Evolutionary conservation across 352 stramenopile genomes (phyloP), one percentile per base, ranked within the genome.

Genomic region (Pythium scleroteichum): DNA sequence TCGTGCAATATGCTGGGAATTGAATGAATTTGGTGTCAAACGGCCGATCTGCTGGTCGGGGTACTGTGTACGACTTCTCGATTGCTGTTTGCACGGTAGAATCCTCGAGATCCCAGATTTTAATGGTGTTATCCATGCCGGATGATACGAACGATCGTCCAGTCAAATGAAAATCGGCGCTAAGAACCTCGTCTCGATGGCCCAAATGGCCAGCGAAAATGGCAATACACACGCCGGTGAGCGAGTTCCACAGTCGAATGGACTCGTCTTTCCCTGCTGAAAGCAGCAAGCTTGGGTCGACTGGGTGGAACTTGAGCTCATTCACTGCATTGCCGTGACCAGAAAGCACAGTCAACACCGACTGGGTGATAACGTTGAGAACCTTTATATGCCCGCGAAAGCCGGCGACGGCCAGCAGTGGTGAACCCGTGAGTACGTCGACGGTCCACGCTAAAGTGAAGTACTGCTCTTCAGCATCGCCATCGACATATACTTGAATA

Each of bases 121-220:
- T 97, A 53, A 98, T 78, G 7, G 77, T 97, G 64, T 97, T 97
- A 73, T 98, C 95, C 81, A 97, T 97, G 20, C 90, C 92, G 0
- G 78, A 78, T 20, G 81, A 95, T 33, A 90, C 89, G 67, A 98
- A 97, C 67, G 81, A 92, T 20, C 80, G 76, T 14, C 94, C 94
- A 42, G 85, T 83, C n/a, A 90, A 63, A 63, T 98, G 93, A 48
- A 96, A 78, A 46, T 93, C 87, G n/a, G 95, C 54, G 51, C 78
- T 95, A 52, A 98, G 51, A 6, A 98, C 89, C 44, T 96, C 81
- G 46, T 96, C 85, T 16, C 86, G 74, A 64, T 98, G 94, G 32
- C 92, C 94, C 62, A 92, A 54, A 53, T 98, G 85, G 20, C 94
- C 94, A 5, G 91, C 88, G 66, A 98, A 98, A 41, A 98, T 94